Evolutionary conservation across 2,329 filamentous ascomycete genomes (phyloP), one percentile per base, ranked within the genome.

Genomic region (Fusarium fujikuroi): DNA sequence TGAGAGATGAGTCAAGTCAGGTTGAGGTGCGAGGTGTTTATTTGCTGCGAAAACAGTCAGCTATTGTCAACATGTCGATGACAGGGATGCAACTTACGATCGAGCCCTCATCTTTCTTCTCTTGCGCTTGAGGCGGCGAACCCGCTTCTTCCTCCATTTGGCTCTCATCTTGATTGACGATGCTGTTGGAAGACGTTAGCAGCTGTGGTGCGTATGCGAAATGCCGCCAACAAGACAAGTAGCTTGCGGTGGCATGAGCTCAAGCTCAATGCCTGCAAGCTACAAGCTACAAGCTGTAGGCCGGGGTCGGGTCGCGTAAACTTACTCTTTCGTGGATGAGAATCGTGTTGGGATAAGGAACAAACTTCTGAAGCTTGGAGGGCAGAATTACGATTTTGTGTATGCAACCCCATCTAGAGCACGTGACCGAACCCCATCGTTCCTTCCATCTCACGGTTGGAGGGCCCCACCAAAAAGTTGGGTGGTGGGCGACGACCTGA

Each of bases 91-190:
- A 53, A 88, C 95, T 91, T 90, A 98, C 96, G 92, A 95, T 89
- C 96, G 89, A 83, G 95, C 96, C 86, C 96, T 92, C 89, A 96
- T 97, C 95, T 99, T 99, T 95, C 96, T 97, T 90, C 96, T 95
- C 95, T 99, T 99, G 85, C 95, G 93, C 93, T 98, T 98, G 87
- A 99, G 94, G 87, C 96, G 92, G 83, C 96, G 91, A 88, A 97
- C 95, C 86, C 96, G 92, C 95, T 99, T 99, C 93, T 99, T 99
- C 91, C 95, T 96, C 96, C 96, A 98, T 91, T 98, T 98, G 85
- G 95, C 95, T 96, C 95, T 89, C 90, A 92, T 91, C 87, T 87
- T 91, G 88, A 87, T 86, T 84, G 79, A 80, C 77, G 77, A 78
- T 75, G 75, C 78, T 80, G 72, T 59, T 60, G 54, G 28, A 50